Percentiles rank a stretch among this genome's conserved stretches.
Conservation (phyloP, 1,284 basidiomycete species). For the Erythrobasidium hasegawianum region DNA sequence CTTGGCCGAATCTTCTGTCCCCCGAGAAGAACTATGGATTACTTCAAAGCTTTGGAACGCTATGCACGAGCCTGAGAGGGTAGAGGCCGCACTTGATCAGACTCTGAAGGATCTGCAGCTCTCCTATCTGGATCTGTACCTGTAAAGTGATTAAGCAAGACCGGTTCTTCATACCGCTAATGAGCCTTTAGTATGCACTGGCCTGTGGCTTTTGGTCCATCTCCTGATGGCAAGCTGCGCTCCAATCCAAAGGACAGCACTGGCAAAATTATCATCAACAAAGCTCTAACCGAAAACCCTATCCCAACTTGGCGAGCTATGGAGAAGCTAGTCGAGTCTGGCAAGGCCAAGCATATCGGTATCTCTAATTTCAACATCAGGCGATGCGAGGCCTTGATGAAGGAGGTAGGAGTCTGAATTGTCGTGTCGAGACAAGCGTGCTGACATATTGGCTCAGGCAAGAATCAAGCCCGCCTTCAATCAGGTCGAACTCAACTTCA, state of each 20-base stretch:
- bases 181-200: slow-evolving; percentile 24
- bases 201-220: slow-evolving; percentile 44
- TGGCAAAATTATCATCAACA: slow-evolving; percentile 57
- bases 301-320: slow-evolving; percentile 63
- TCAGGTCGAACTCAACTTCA: slow-evolving; percentile 77
- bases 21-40: slow-evolving; percentile 65
- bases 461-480: slow-evolving; percentile 62
- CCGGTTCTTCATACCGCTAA: slow-evolving; percentile 10
- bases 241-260: slow-evolving; percentile 46
- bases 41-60: slow-evolving; percentile 68
- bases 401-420: too few relatives aligned
- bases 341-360: slow-evolving; percentile 61
- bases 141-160: slow-evolving; percentile 70
- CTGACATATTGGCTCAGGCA: slow-evolving; percentile 28
- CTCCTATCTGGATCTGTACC: slow-evolving; percentile 72
- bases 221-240: slow-evolving; percentile 42
- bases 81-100: slow-evolving; percentile 64
- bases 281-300: slow-evolving; percentile 64
- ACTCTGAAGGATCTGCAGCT: slow-evolving; percentile 67
- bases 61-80: slow-evolving; percentile 56
- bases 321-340: slow-evolving; percentile 56
- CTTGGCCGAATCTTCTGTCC: slow-evolving; percentile 60
- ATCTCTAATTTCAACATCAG: slow-evolving; percentile 66
- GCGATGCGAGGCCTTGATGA: slow-evolving; percentile 68
- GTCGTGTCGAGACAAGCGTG: too few relatives aligned